Conservation (phyloP, 768 basidiomycete genomes). For the Lyophyllum atratum region DNA sequence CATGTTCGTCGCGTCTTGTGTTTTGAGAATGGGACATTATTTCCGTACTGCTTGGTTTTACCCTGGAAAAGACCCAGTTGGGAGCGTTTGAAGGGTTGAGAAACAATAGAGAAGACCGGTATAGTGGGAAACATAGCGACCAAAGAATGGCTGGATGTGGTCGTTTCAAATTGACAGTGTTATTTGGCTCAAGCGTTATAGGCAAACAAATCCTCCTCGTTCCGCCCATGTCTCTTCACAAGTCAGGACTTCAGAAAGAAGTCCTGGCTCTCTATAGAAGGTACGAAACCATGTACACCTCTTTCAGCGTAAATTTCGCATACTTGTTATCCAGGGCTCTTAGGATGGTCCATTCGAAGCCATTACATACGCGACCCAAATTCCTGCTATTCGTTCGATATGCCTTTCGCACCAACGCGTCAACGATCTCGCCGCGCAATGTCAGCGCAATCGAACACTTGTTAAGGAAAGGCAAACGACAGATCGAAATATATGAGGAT, state of each 20-base stretch:
- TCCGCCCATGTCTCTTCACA: constrained; percentile 24
- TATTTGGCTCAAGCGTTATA: constrained; percentile 10
- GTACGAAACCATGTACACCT: constrained; percentile 21
- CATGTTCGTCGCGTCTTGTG: constrained; percentile 86
- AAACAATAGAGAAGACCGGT: constrained; percentile 38
- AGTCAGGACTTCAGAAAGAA: constrained; percentile 52
- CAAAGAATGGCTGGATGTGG: neutral
- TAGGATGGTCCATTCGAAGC: constrained; percentile 74
- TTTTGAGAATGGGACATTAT: constrained; percentile 88
- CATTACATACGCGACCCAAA: constrained; percentile 55
- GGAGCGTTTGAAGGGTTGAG: constrained; percentile 79
- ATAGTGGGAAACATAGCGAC: constrained; percentile 29
- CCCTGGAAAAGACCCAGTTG: constrained; percentile 85
- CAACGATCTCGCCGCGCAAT: constrained; percentile 62
- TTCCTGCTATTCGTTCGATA: constrained; percentile 72
- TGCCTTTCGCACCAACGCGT: constrained; percentile 66
- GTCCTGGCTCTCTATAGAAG: constrained; percentile 52
- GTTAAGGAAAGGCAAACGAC: constrained; percentile 65
- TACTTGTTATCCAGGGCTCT: constrained; percentile 53
- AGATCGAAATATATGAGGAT: constrained; percentile 72
- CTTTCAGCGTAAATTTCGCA: neutral
- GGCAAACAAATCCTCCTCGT: constrained; percentile 8
- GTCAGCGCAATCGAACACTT: constrained; percentile 75
- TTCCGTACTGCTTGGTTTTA: constrained; percentile 76
- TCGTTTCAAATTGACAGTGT: constrained; percentile 3